Base-by-base conservation (phyloP, 768 basidiomycete species). In the Lanmaoa pseudosensibilis region DNA sequence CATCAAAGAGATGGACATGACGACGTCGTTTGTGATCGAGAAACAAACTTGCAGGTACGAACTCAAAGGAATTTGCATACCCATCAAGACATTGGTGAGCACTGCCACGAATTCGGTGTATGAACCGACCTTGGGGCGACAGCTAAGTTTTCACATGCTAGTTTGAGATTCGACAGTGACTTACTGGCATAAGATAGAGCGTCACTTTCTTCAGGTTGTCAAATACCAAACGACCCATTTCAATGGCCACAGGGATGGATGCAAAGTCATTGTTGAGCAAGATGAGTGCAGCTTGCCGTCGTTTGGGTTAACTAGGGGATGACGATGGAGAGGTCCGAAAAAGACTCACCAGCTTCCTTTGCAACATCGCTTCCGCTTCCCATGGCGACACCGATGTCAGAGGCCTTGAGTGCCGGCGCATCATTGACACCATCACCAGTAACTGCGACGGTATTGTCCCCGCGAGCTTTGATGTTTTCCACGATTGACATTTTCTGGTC, bases 41-140 rank as follows among this genome's bases (percentile, higher is more conserved):
- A 83, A 81, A 65, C 83, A 75, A 55, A 79, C 76, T 68, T 85
- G 83, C 15, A 84, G 67, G 56, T 78, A 80, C 4, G 81, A 80
- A 61, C 79, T 80, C 38, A 86, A 72, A 7, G 80, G 72, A 49
- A 83, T 78, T 49, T 84, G 85, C 65, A 86, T 80, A 50, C 85
- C 85, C 30, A 85, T 65, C 61, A 84, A 69, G 37, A 83, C 80
- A 55, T 83, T 84, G 46, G 78, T 56, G 12, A 86, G 72, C 50
- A 87, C 81, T 1, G 74, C 75, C 74, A 83, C 78, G 55, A 84
- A 78, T 60, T 86, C 83, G 18, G 82, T 79, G 72, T 84, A 86
- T 21, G 79, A 79, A 32, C 82, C 81, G n/a, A 80, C 77, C 71
- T 79, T 58, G 19, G 13, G 18, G 4, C 4, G 13, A 32, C 11